Conservation (phyloP, 78 protist genomes). For the Mastigamoeba balamuthi region DNA sequence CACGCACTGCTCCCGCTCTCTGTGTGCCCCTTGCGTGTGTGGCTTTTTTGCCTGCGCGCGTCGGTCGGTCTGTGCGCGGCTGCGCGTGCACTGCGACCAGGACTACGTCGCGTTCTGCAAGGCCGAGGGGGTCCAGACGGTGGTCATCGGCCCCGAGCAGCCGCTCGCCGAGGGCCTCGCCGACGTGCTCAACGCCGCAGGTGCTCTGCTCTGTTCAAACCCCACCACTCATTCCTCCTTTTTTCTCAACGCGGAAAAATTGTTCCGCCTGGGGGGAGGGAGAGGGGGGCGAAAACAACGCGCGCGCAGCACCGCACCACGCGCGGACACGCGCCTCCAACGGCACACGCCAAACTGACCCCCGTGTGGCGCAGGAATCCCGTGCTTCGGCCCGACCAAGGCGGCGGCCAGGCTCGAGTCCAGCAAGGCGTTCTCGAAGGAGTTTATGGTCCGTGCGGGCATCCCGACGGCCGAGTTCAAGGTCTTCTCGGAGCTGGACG, state of each 20-base stretch:
- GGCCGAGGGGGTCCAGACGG: slow-evolving; percentile 16
- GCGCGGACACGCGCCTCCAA: no score
- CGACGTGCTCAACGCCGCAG: slow-evolving; percentile 26
- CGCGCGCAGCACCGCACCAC: not conserved
- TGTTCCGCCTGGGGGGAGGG: no score
- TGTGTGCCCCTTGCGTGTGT: no score
- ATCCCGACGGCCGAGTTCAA: slow-evolving; percentile 73
- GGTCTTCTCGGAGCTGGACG: slow-evolving; percentile 25
- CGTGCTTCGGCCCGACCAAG: slow-evolving; percentile 60
- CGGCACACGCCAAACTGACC: not conserved
- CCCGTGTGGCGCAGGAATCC: slow-evolving; percentile 3
- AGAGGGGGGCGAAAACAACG: not conserved
- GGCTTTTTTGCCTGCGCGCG: no score
- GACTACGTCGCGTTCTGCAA: not conserved
- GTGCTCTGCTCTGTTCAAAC: no score
- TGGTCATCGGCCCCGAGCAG: slow-evolving; percentile 80
- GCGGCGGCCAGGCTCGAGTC: slow-evolving; percentile 75
- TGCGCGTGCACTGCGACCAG: not conserved
- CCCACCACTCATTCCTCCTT: no score
- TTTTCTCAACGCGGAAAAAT: no score
- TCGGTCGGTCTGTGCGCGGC: no score
- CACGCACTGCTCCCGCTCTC: no score
- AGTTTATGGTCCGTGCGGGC: slow-evolving; percentile 57
- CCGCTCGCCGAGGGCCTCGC: slow-evolving; percentile 73
- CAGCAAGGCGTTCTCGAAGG: slow-evolving; percentile 77